A percentile compares a stretch with the other conserved stretches of the same genome.
Conservation (phyloP, 176 grass and related monocot genomes). For the Poa annua region DNA sequence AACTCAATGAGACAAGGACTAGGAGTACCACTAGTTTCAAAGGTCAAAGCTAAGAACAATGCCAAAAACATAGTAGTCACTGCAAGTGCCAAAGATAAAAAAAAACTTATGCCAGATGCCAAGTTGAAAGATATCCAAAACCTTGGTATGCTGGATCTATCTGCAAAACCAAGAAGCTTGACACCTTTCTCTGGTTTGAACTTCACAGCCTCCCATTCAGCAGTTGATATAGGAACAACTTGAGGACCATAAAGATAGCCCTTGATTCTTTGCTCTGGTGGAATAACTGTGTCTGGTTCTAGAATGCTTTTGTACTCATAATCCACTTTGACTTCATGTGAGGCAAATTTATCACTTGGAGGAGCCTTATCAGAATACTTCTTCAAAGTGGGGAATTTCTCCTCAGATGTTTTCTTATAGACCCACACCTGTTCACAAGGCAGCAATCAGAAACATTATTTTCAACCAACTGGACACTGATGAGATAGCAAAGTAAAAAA, state of each 20-base stretch:
- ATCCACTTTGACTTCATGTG: slow-evolving; percentile 92
- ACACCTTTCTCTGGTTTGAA: slow-evolving; percentile 93
- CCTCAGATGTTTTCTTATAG: slow-evolving; percentile 95
- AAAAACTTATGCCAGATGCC: slow-evolving; percentile 7
- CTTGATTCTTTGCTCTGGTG: slow-evolving; percentile 96
- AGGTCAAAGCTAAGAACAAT: slow-evolving; percentile 27
- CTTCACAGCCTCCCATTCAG: slow-evolving; percentile 85
- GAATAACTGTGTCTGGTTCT: slow-evolving; percentile 76
- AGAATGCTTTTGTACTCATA: slow-evolving; percentile 84
- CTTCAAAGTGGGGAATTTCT: slow-evolving; percentile 91
- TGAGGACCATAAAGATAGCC: slow-evolving; percentile 97
- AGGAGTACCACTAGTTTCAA: slow-evolving; percentile 12
- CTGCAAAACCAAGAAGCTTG: slow-evolving; percentile 91
- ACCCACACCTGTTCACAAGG: slow-evolving; percentile 85
- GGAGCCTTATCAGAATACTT: slow-evolving; percentile 88
- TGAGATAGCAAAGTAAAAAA: slow-evolving; percentile 1
- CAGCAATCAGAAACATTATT: slow-evolving; percentile 34
- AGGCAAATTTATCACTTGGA: slow-evolving; percentile 70
- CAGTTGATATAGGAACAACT: slow-evolving; percentile 81
- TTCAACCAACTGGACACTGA: slow-evolving; percentile 1
- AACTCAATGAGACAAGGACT: background rate
- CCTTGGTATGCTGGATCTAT: slow-evolving; percentile 69
- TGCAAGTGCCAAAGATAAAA: slow-evolving; percentile 36
- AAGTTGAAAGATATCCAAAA: slow-evolving; percentile 45
- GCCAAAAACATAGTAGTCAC: background rate